A percentile compares a stretch with the other conserved stretches of the same genome.
Conservation (phyloP, 805 yeast species). For the Cephaloascus albidus region DNA sequence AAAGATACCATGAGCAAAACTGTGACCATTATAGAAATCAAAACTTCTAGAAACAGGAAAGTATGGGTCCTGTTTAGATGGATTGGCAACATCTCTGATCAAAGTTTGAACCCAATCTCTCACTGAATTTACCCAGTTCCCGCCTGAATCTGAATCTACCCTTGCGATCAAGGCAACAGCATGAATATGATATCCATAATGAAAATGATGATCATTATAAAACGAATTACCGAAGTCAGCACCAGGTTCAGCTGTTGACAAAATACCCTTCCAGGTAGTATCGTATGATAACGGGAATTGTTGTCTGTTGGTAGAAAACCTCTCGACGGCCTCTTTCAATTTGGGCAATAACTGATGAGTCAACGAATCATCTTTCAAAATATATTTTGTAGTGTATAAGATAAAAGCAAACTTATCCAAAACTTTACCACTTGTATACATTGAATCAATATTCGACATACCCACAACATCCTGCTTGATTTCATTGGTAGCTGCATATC, state of each 20-base stretch:
- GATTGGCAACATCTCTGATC: slow-evolving; percentile 62
- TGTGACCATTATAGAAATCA: slow-evolving; percentile 73
- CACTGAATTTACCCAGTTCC: slow-evolving; percentile 41
- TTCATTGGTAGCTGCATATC: slow-evolving; percentile 42
- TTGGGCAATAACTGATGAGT: slow-evolving; percentile 43
- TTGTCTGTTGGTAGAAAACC: slow-evolving; percentile 65
- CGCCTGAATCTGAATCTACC: slow-evolving; percentile 42
- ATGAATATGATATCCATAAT: slow-evolving; percentile 65
- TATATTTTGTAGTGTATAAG: slow-evolving; percentile 58
- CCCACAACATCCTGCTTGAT: slow-evolving; percentile 43
- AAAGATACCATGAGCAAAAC: slow-evolving; percentile 70
- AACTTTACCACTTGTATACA: slow-evolving; percentile 85
- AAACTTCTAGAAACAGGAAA: slow-evolving; percentile 64
- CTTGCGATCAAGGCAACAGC: slow-evolving; percentile 58
- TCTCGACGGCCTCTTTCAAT: slow-evolving; percentile 57
- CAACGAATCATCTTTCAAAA: slow-evolving; percentile 46
- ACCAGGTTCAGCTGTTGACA: slow-evolving; percentile 55
- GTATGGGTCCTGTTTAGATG: slow-evolving; percentile 38
- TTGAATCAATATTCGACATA: slow-evolving; percentile 66
- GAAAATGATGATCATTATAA: slow-evolving; percentile 73
- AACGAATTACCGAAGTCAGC: slow-evolving; percentile 68
- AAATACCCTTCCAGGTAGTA: slow-evolving; percentile 66
- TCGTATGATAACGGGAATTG: slow-evolving; percentile 71
- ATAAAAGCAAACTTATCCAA: slow-evolving; percentile 88
- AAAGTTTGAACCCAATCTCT: slow-evolving; percentile 46